Base-by-base conservation (phyloP, 139 green algal genomes). In the Auxenochlorella pyrenoidosa region DNA sequence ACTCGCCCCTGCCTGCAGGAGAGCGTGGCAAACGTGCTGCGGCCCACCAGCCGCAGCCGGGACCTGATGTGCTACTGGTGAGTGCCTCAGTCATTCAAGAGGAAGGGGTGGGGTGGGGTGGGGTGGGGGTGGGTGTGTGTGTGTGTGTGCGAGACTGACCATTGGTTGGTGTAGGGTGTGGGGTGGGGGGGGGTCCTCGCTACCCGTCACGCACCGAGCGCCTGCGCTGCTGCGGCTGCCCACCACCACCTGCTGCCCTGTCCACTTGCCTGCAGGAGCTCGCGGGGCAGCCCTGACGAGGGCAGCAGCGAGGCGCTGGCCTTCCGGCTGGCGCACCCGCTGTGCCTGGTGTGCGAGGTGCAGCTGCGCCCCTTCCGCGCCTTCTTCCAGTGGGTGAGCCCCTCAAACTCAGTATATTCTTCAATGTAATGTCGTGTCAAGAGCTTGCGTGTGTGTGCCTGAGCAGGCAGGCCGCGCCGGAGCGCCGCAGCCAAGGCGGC, bases 291-390 rank as follows among this genome's bases (percentile, higher is more conserved):
- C 44, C 73, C 89, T 34, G 76, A 86, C 63, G 82, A 73, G 13
- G 38, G 76, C 30, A 88, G 81, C 54, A 30, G 30, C 16, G 90
- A 93, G 60, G 73, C 40, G 19, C 40, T 92, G 47, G 36, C 71
- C 13, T 88, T 93, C n/a, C 51, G 36, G 38, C 82, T 93, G 63
- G 88, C 87, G 24, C 89, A 91, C 58, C 90, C 90, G 32, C 58
- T 93, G 65, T 89, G 80, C 86, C 58, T 93, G 51, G 86, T 93
- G 15, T 44, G 32, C 8, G 84, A 87, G 82, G 44, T 93, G 24
- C 72, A 65, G 40, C 30, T 93, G 44, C 86, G 88, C 22, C 89
- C 90, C 59, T 93, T 91, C 81, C 73, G 75, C 18, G 90, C 90
- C 41, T 87, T 79, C 21, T 93, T 93, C 70, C 90, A 93, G 82